Base-by-base conservation (phyloP, 805 yeast species). In the Pichia paraexigua region DNA sequence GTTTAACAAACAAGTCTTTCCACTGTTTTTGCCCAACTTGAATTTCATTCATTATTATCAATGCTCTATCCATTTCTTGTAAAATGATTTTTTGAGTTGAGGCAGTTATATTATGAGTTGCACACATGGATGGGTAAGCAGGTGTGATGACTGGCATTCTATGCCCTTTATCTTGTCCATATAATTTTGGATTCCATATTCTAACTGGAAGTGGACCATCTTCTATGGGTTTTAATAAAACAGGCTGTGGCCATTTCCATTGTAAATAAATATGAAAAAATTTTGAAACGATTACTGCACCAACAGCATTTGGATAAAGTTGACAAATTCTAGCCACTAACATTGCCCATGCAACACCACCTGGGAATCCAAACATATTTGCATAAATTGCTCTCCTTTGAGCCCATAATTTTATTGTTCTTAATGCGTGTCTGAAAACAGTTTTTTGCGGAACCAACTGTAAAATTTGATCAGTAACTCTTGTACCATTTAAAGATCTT, bases 341-440 rank as follows among this genome's bases (percentile, higher is more conserved):
- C 97, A 94, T 94, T 0, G 99, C 99, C 99, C 99, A 94, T 1
- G 99, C 99, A 46, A 94, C 99, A 68, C 99, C 99, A 62, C 99
- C 99, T 1, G 98, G 99, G 69, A 92, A 94, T 0, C 99, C 99
- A 76, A 85, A 88, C 44, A 94, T 85, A 63, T 94, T 94, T 8
- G 88, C 97, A 69, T 94, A 94, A 17, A 94, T 80, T 0, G 97
- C 98, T 47, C 98, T 77, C 61, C 90, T 80, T 64, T 90, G 92
- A 0, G 99, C 99, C 99, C 99, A 94, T 62, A 94, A 74, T 67
- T 94, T 94, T 56, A 94, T 87, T 17, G 96, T 91, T 57, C 99
- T 74, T 52, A 94, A 72, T 1, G 97, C 96, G 60, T 90, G 91
- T 63, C 89, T 87, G 74, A 94, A 94, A 2, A 88, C 95, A 20